phyloP scores from a whole-genome alignment of 1,284 basidiomycete species.

The Caloboletus inedulis region DNA sequence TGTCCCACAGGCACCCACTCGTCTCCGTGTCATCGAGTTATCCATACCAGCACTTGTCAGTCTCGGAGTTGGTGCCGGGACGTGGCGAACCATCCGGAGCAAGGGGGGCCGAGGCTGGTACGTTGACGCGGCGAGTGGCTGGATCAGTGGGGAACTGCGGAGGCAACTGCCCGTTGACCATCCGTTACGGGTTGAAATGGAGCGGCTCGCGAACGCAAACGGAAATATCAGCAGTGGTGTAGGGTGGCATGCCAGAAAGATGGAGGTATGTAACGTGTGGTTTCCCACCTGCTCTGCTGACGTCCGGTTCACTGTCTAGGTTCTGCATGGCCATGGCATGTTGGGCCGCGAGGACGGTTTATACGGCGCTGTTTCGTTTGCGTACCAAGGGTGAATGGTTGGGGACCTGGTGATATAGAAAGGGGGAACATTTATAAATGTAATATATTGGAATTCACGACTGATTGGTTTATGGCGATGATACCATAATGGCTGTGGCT shows the following conservation, averaged over 20 bases:
- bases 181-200: slow-evolving; percentile 66
- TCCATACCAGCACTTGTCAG: slow-evolving; percentile 70
- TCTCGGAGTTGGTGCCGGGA: slow-evolving; percentile 71
- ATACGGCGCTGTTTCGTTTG: slow-evolving; percentile 91
- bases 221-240: slow-evolving; percentile 87
- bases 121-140: slow-evolving; percentile 83
- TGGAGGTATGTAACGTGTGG: slow-evolving; percentile 70
- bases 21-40: slow-evolving; percentile 86
- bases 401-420: slow-evolving; percentile 1
- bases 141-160: slow-evolving; percentile 57
- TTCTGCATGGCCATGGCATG: slow-evolving; percentile 85
- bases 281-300: slow-evolving; percentile 7
- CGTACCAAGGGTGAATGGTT: slow-evolving; percentile 72
- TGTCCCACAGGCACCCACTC: slow-evolving; percentile 57
- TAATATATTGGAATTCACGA: neutral
- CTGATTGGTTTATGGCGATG: neutral
- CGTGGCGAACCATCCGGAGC: slow-evolving; percentile 87
- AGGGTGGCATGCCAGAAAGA: slow-evolving; percentile 96
- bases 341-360: slow-evolving; percentile 88
- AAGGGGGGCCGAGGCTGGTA: slow-evolving; percentile 97
- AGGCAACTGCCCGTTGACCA: slow-evolving; percentile 64
- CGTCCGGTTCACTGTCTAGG: slow-evolving; percentile 36
- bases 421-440: neutral
- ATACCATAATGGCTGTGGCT: neutral
- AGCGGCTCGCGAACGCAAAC: slow-evolving; percentile 74